phyloP scores from a whole-genome alignment of 441 rosid species.

The Gossypium trilobum region DNA sequence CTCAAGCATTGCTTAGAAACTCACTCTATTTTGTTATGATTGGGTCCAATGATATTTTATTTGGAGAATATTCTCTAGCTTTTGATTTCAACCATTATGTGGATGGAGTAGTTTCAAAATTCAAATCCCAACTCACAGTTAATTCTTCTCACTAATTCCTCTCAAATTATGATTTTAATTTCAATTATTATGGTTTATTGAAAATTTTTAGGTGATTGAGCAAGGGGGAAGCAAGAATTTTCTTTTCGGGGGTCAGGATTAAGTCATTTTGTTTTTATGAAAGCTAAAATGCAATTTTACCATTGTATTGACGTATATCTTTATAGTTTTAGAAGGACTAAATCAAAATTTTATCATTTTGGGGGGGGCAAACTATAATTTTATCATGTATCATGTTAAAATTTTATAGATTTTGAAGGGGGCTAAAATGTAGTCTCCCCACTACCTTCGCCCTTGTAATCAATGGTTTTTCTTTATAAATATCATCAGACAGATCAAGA shows the following conservation, averaged over 20 bases:
- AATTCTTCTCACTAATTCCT: not conserved
- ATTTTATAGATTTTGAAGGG: too few relatives aligned
- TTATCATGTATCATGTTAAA: too few relatives aligned
- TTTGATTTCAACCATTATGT: not conserved
- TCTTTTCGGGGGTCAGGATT: too few relatives aligned
- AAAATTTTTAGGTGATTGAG: not conserved
- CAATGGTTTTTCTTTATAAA: not conserved
- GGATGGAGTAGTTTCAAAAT: slow-evolving; percentile 12
- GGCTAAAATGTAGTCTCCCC: too few relatives aligned
- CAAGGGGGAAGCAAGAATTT: too few relatives aligned
- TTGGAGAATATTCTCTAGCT: not conserved
- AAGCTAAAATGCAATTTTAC: too few relatives aligned
- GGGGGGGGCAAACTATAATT: too few relatives aligned
- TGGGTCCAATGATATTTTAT: slow-evolving; percentile 12
- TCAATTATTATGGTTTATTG: not conserved
- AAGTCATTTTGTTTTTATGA: too few relatives aligned
- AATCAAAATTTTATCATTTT: too few relatives aligned
- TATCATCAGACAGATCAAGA: not conserved
- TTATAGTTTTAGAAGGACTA: too few relatives aligned
- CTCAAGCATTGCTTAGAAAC: slow-evolving; percentile 5
- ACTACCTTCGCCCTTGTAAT: too few relatives aligned
- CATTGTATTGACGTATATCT: too few relatives aligned
- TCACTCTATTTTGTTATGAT: slow-evolving; percentile 15
- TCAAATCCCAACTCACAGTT: slow-evolving; percentile 22
- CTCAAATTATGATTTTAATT: not conserved